These are phyloP conservation scores for Hymenoscyphus fructigenus DNA, from an alignment of 2,329 filamentous ascomycete genomes.

Conservation along the genomic window DNA sequence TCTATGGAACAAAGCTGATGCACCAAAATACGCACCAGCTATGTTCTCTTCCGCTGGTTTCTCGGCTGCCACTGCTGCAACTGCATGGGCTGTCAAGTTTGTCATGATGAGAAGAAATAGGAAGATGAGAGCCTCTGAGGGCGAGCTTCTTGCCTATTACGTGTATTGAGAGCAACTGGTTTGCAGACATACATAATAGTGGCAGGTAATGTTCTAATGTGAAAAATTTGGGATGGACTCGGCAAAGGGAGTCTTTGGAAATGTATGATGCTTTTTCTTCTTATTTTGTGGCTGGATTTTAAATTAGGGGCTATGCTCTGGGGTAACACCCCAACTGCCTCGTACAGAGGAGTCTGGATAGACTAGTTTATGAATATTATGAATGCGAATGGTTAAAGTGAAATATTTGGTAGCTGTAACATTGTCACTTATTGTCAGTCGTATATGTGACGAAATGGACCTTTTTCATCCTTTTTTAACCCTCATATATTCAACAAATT, in stretches of 20 bases:
- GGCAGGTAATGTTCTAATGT: not conserved
- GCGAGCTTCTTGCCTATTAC: constrained; percentile 18
- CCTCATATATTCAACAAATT: too few relatives aligned
- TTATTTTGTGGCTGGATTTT: not conserved
- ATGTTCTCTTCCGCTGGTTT: constrained; percentile 36
- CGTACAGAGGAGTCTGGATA: not conserved
- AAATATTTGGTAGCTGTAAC: too few relatives aligned
- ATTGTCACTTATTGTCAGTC: too few relatives aligned
- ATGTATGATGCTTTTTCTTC: not conserved
- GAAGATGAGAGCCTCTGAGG: constrained; percentile 26
- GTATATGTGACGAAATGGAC: too few relatives aligned
- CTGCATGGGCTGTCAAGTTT: constrained; percentile 39
- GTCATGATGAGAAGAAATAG: constrained; percentile 38
- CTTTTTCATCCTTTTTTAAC: too few relatives aligned
- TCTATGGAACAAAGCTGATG: constrained; percentile 31
- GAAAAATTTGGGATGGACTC: not conserved
- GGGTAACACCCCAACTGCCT: not conserved
- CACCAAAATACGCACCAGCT: constrained; percentile 36
- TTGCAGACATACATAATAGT: not conserved
- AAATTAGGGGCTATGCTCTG: not conserved
- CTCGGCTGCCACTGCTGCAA: constrained; percentile 36
- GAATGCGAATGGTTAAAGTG: not conserved
- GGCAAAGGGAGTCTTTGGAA: not conserved
- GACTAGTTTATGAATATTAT: not conserved
- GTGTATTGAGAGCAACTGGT: constrained; percentile 18